These are phyloP conservation scores for Boletellus emodensis DNA, from an alignment of 768 basidiomycete genomes.

Conservation along the genomic window DNA sequence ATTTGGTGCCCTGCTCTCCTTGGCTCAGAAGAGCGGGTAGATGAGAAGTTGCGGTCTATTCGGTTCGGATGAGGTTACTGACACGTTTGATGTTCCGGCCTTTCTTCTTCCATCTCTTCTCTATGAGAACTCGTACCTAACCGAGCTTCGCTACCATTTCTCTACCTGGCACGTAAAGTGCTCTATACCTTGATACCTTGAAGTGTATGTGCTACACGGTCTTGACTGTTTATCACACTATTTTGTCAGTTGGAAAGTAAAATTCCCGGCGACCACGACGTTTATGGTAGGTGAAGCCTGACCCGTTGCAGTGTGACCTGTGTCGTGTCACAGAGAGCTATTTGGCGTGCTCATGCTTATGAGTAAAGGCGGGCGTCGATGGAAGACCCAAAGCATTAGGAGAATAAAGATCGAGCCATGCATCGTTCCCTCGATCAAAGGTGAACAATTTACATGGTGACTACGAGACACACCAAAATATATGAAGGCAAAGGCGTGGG, in stretches of 20 bases:
- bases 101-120: conserved; percentile 3
- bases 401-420: conserved; percentile 61
- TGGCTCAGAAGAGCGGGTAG: conserved; percentile 2
- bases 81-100: neutral
- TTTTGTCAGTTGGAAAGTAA: too few relatives aligned
- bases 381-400: conserved; percentile 35
- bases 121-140: neutral
- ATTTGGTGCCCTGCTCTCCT: conserved; percentile 22
- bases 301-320: conserved; percentile 54
- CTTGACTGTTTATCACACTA: too few relatives aligned
- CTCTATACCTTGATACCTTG: conserved; percentile 24
- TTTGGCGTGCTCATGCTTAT: too few relatives aligned
- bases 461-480: too few relatives aligned
- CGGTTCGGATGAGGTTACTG: neutral
- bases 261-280: too few relatives aligned
- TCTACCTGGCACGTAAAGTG: conserved; percentile 12
- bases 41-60: neutral
- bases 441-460: too few relatives aligned
- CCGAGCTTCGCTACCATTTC: neutral
- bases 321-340: too few relatives aligned
- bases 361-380: too few relatives aligned
- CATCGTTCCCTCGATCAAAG: too few relatives aligned
- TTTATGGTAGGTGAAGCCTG: conserved; percentile 40
- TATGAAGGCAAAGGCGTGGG: too few relatives aligned
- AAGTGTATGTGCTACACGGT: neutral